Evolutionary conservation across 2,329 filamentous ascomycete species (phyloP).

Genomic region (Ophiostoma perfectum): DNA sequence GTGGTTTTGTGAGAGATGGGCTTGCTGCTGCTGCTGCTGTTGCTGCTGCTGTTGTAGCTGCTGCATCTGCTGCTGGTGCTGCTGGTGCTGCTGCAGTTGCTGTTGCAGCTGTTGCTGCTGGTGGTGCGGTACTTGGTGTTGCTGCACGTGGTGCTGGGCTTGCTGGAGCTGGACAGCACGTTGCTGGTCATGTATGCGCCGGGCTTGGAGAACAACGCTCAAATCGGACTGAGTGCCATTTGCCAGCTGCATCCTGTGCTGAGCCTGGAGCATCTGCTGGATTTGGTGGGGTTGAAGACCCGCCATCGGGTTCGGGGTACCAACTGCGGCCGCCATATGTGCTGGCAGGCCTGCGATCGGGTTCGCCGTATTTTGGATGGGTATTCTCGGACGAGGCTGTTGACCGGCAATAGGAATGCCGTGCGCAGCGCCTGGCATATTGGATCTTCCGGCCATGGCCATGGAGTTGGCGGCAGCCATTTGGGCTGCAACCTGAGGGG

Average conservation of each 20-base stretch:
- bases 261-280: constrained; percentile 36
- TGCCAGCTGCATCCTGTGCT: constrained; percentile 50
- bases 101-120: constrained; percentile 60
- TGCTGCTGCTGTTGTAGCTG: constrained; percentile 54
- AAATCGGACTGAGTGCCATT: constrained; percentile 43
- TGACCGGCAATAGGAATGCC: constrained; percentile 42
- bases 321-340: constrained; percentile 11
- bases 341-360: neutral
- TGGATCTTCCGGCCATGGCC: constrained; percentile 38
- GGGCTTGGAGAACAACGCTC: constrained; percentile 56
- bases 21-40: constrained; percentile 41
- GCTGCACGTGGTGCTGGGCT: constrained; percentile 48
- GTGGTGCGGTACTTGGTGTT: constrained; percentile 31
- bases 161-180: constrained; percentile 45
- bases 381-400: constrained; percentile 48
- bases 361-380: constrained; percentile 41
- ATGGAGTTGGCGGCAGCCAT: constrained; percentile 33
- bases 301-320: constrained; percentile 37
- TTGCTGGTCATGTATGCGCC: constrained; percentile 62
- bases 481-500: constrained; percentile 40
- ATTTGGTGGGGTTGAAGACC: constrained; percentile 40
- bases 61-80: constrained; percentile 40
- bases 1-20: constrained; percentile 29
- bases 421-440: constrained; percentile 39
- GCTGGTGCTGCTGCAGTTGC: constrained; percentile 40